Base-by-base conservation (phyloP, 2,329 filamentous ascomycete species). In the Penicillium sp. region DNA sequence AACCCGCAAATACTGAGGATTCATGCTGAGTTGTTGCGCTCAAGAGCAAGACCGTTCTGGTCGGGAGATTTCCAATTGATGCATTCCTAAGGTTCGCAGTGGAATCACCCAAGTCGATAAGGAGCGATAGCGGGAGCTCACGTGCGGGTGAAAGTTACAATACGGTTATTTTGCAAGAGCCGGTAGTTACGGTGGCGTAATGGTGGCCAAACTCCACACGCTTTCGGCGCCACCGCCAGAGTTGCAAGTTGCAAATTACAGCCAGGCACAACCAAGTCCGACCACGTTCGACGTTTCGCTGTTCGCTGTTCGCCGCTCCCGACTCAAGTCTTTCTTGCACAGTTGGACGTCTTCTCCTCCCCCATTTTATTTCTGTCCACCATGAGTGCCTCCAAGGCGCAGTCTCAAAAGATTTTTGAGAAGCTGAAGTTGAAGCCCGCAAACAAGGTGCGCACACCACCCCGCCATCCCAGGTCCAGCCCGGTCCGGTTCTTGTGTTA, bases 371-470 rank as follows among this genome's bases (percentile, higher is more conserved):
- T 52, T 29, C 30, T 53, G 20, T 34, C 43, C 52, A 74, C 53
- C 44, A 84, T 85, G 83, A 80, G 80, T 73, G 94, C 94, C 70
- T 88, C 90, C 46, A 99, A 97, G 82, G 85, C 91, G 72, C 86
- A 97, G 80, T 97, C 93, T 77, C 89, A 93, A 74, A 93, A 92
- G 78, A 90, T 99, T 75, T 99, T 99, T 78, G 90, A 96, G 80
- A 97, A 97, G 80, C 80, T 97, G 72, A 97, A 96, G 83, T 83
- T 86, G 52, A 96, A 97, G 80, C 85, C 87, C 54, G 91, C 92
- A 55, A 99, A 99, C 80, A 96, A 95, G 84, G 92, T 94, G 77
- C 68, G 80, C 63, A 60, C 59, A 52, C 55, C 58, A 52, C 55
- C 58, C 66, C 64, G 61, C 65, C 46, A 24, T 32, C 46, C 58